Percentiles rank a stretch among this genome's conserved stretches.
These are phyloP conservation scores for Colletotrichum caudatum DNA, from an alignment of 2,329 filamentous ascomycete species.

Conservation along the genomic window DNA sequence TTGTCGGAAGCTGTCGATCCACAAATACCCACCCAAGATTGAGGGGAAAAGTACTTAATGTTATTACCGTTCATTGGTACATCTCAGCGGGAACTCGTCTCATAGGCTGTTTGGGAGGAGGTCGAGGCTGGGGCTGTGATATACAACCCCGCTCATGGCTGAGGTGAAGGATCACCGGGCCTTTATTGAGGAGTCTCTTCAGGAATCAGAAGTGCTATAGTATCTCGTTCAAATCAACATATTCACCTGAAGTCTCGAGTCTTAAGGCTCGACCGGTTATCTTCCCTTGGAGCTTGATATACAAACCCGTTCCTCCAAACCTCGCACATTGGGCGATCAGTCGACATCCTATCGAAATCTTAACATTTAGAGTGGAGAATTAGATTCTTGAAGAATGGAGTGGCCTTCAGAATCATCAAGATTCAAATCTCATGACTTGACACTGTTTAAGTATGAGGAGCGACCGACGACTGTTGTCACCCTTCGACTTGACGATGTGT, in stretches of 20 bases:
- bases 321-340: neutral
- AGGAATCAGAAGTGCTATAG: neutral
- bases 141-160: too few species aligned
- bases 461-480: neutral
- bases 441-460: neutral
- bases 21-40: too few species aligned
- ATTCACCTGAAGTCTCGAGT: neutral
- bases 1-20: too few species aligned
- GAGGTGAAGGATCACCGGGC: neutral
- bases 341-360: neutral
- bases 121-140: too few species aligned
- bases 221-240: neutral
- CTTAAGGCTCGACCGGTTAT: too few species aligned
- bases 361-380: rapidly evolving
- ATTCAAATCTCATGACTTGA: neutral
- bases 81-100: too few species aligned
- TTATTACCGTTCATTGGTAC: too few species aligned
- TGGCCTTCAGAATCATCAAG: neutral
- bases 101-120: too few species aligned
- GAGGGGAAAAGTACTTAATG: too few species aligned
- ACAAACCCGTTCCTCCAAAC: too few species aligned
- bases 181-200: neutral
- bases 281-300: too few species aligned
- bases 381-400: neutral
- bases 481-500: neutral